Percentiles rank a stretch among this genome's conserved stretches.
Evolutionary conservation across 371 early-diverging fungal genomes (phyloP).

Genomic region (Dentiscutata heterogama): DNA sequence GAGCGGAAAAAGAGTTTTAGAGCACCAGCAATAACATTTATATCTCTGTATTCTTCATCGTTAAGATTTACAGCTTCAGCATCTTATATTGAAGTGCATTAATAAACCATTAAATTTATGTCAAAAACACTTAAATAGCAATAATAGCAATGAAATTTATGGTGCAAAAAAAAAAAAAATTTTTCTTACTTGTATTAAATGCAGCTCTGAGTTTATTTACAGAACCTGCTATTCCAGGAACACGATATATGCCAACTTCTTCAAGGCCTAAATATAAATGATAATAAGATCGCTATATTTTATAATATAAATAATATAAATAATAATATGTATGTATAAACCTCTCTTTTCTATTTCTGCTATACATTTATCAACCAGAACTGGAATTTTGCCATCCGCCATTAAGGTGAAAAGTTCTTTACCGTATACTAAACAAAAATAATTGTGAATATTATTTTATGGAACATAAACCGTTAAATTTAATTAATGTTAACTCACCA

Average conservation of each 20-base stretch:
- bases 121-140: neutral
- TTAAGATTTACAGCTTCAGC: constrained; percentile 67
- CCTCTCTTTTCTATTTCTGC: constrained; percentile 80
- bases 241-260: constrained; percentile 86
- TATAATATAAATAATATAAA: neutral
- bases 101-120: neutral
- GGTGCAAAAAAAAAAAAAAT: too few species aligned
- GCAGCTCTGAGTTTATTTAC: constrained; percentile 68
- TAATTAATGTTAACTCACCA: constrained; percentile 44
- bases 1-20: constrained; percentile 95
- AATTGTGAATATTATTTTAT: neutral
- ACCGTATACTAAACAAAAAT: constrained; percentile 65
- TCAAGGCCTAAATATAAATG: constrained; percentile 63
- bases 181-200: constrained; percentile 69
- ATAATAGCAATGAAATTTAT: neutral
- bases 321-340: neutral
- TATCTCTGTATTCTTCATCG: constrained; percentile 78
- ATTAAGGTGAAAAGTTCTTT: constrained; percentile 69
- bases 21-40: constrained; percentile 90
- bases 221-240: constrained; percentile 76
- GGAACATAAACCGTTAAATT: neutral
- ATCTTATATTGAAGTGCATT: constrained; percentile 46
- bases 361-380: constrained; percentile 77
- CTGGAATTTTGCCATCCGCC: constrained; percentile 67
- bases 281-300: neutral